Evolutionary conservation across 352 stramenopile genomes (phyloP).

Genomic region (Phytophthora hibernalis): DNA sequence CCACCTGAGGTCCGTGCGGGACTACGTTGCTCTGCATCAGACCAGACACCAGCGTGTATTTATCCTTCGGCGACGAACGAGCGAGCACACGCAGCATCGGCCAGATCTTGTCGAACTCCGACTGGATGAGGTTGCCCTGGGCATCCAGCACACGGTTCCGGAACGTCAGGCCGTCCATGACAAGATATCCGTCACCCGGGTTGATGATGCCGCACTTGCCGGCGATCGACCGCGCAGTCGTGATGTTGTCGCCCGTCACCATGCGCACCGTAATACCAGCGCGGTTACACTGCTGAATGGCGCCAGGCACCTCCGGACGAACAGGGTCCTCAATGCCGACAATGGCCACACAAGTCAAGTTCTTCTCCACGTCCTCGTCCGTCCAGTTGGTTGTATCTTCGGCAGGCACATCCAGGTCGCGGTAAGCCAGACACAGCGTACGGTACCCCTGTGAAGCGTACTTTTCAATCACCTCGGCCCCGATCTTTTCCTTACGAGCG

Average conservation of each 20-base stretch:
- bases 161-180: constrained; percentile 71
- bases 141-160: constrained; percentile 55
- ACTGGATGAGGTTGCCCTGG: constrained; percentile 65
- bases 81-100: constrained; percentile 72
- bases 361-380: constrained; percentile 73
- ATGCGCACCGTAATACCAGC: constrained; percentile 66
- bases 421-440: constrained; percentile 85
- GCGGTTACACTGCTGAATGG: constrained; percentile 51
- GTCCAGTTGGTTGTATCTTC: constrained; percentile 41
- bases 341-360: constrained; percentile 57
- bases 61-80: constrained; percentile 70
- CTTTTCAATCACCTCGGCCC: constrained; percentile 70
- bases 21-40: constrained; percentile 65
- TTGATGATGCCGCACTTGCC: constrained; percentile 61
- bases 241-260: constrained; percentile 69
- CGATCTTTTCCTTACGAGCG: constrained; percentile 45
- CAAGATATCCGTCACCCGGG: constrained; percentile 51
- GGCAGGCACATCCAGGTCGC: constrained; percentile 57
- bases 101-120: constrained; percentile 76
- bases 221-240: constrained; percentile 59
- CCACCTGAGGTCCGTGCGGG: constrained; percentile 83
- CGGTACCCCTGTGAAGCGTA: constrained; percentile 78
- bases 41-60: constrained; percentile 71
- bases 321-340: constrained; percentile 65
- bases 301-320: constrained; percentile 51